A percentile compares a stretch with the other conserved stretches of the same genome.
Evolutionary conservation across 345 rosid genomes (phyloP).

Genomic region (Crucihimalaya himalaica): DNA sequence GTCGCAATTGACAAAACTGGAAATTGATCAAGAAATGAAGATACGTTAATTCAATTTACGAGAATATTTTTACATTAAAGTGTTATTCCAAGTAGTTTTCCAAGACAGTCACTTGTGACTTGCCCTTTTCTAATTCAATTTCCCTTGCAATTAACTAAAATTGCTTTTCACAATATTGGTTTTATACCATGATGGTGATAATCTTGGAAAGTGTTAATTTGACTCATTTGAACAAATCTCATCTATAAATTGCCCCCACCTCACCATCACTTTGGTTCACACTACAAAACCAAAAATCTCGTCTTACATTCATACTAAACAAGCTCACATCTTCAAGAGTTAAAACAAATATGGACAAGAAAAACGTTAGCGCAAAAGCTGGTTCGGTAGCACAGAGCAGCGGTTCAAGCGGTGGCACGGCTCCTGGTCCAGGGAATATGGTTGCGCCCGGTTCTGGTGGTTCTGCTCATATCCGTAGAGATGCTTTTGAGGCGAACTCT

Average conservation of each 20-base stretch:
- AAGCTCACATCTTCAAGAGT: background rate
- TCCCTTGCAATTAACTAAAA: background rate
- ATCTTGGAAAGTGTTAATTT: background rate
- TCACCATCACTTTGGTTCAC: background rate
- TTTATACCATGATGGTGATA: background rate
- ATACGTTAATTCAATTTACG: too few relatives aligned
- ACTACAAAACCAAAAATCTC: background rate
- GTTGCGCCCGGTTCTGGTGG: conserved; percentile 30
- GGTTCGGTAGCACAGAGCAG: conserved; percentile 10
- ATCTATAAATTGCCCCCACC: background rate
- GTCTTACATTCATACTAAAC: background rate
- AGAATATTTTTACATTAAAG: too few relatives aligned
- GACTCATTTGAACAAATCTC: background rate
- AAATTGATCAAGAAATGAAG: too few relatives aligned
- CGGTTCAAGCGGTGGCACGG: background rate
- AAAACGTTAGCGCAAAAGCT: background rate
- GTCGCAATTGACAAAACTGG: too few relatives aligned
- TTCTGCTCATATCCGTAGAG: conserved; percentile 4
- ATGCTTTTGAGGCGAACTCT: conserved; percentile 12
- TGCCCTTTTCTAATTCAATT: background rate
- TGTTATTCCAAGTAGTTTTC: background rate
- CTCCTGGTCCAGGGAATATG: conserved; percentile 12
- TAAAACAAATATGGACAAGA: conserved; percentile 20
- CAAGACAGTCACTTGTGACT: background rate
- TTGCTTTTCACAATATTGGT: background rate